Evolutionary conservation across 2,329 filamentous ascomycete genomes (phyloP).

Genomic region (Pestalotiopsis sp.): DNA sequence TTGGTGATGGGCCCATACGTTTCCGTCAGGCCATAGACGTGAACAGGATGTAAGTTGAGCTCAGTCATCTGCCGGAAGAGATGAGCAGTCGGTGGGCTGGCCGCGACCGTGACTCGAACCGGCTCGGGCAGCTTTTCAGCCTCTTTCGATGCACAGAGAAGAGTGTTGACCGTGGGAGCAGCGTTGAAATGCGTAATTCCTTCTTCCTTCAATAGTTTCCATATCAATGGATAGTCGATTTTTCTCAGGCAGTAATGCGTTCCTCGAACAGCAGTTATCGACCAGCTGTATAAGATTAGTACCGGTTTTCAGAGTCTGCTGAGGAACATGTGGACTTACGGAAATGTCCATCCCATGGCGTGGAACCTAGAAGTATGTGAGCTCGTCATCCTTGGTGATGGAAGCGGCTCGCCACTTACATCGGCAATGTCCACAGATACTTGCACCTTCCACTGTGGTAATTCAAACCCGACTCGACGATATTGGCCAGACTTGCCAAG

Average conservation of each 20-base stretch:
- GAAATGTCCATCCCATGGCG: slow-evolving; percentile 79
- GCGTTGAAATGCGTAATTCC: slow-evolving; percentile 93
- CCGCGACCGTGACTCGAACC: slow-evolving; percentile 88
- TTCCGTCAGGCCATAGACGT: slow-evolving; percentile 86
- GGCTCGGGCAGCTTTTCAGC: slow-evolving; percentile 68
- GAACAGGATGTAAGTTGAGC: slow-evolving; percentile 85
- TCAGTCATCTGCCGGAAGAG: slow-evolving; percentile 86
- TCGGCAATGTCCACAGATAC: slow-evolving; percentile 89
- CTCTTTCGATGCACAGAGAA: slow-evolving; percentile 79
- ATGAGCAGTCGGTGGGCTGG: slow-evolving; percentile 83
- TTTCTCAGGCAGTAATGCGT: slow-evolving; percentile 94
- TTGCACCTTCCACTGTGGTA: slow-evolving; percentile 67
- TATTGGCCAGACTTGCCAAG: slow-evolving; percentile 78
- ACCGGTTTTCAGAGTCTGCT: not conserved
- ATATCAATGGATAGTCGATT: slow-evolving; percentile 92
- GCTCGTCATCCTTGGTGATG: too few relatives aligned
- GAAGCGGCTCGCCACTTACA: too few relatives aligned
- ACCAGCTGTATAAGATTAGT: slow-evolving; percentile 54
- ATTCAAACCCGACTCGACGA: slow-evolving; percentile 87
- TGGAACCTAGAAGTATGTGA: slow-evolving; percentile 51
- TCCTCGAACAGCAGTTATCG: slow-evolving; percentile 88
- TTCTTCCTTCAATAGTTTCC: slow-evolving; percentile 83
- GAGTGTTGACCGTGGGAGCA: slow-evolving; percentile 92
- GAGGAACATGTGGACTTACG: slow-evolving; percentile 34
- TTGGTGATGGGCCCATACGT: slow-evolving; percentile 97